These are phyloP conservation scores for Pseudogymnoascus sp. DNA, from an alignment of 2,329 filamentous ascomycete genomes.

Conservation along the genomic window DNA sequence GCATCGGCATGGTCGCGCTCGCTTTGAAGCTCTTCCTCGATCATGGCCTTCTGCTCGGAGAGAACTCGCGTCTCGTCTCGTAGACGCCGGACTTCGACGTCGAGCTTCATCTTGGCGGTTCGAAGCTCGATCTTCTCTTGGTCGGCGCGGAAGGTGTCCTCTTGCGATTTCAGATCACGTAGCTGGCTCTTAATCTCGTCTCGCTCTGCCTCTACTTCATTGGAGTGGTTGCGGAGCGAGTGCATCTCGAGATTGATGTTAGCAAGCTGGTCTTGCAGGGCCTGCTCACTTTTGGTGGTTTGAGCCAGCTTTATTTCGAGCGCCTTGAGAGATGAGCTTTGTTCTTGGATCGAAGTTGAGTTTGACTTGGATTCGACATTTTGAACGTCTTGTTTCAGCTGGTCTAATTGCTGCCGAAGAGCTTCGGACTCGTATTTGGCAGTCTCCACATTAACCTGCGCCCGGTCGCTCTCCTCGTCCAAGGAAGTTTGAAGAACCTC, in stretches of 20 bases:
- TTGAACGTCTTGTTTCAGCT: slow-evolving; percentile 26
- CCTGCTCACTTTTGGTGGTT: slow-evolving; percentile 51
- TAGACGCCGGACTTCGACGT: slow-evolving; percentile 56
- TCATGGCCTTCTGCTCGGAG: slow-evolving; percentile 44
- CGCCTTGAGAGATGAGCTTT: slow-evolving; percentile 50
- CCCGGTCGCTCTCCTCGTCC: slow-evolving; percentile 53
- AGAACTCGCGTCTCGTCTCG: slow-evolving; percentile 55
- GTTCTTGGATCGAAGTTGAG: slow-evolving; percentile 25
- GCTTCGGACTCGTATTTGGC: slow-evolving; percentile 34
- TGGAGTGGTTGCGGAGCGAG: slow-evolving; percentile 46
- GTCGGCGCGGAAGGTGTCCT: slow-evolving; percentile 50
- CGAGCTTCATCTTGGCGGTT: slow-evolving; percentile 58
- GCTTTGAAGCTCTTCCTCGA: slow-evolving; percentile 56
- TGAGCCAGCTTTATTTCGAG: slow-evolving; percentile 48
- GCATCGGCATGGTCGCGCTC: slow-evolving; percentile 57
- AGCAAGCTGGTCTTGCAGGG: slow-evolving; percentile 54
- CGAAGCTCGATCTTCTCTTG: slow-evolving; percentile 62
- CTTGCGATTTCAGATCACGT: slow-evolving; percentile 44
- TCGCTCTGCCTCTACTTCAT: slow-evolving; percentile 54
- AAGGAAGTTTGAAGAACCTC: slow-evolving; percentile 55
- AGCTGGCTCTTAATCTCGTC: slow-evolving; percentile 58
- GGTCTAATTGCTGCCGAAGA: slow-evolving; percentile 36
- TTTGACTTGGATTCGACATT: slow-evolving; percentile 30
- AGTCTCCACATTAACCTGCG: slow-evolving; percentile 38
- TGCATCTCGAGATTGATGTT: slow-evolving; percentile 52